Conservation (phyloP, 1,139 yeast genomes). For the Meyerozyma guilliermondii region DNA sequence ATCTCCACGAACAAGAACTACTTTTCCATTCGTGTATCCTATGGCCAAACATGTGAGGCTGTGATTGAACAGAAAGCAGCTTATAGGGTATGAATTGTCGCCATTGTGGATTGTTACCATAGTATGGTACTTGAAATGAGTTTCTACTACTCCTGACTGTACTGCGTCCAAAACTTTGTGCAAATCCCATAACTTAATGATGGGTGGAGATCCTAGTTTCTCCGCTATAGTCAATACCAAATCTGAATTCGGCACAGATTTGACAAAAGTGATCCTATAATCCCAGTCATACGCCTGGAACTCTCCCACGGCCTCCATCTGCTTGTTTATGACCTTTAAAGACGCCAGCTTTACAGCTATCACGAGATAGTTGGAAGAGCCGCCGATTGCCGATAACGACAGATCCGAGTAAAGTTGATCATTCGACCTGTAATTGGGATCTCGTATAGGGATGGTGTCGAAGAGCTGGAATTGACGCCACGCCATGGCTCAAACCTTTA, state of each 20-base stretch:
- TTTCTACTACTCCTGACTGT: slow-evolving; percentile 30
- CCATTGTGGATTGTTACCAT: slow-evolving; percentile 40
- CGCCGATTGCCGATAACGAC: slow-evolving; percentile 54
- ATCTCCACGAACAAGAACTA: slow-evolving; percentile 82
- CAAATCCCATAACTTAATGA: slow-evolving; percentile 71
- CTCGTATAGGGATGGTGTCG: slow-evolving; percentile 77
- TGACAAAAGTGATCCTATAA: slow-evolving; percentile 56
- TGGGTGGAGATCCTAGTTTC: slow-evolving; percentile 61
- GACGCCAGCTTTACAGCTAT: slow-evolving; percentile 52
- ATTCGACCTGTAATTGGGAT: slow-evolving; percentile 65
- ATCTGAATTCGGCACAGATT: slow-evolving; percentile 41
- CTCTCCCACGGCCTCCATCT: slow-evolving; percentile 40
- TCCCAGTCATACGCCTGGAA: slow-evolving; percentile 65
- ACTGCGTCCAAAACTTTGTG: slow-evolving; percentile 25
- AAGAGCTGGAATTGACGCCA: slow-evolving; percentile 92
- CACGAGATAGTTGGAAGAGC: slow-evolving; percentile 49
- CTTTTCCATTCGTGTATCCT: slow-evolving; percentile 87
- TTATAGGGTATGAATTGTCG: slow-evolving; percentile 66
- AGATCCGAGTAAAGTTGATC: slow-evolving; percentile 78
- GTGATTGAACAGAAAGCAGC: slow-evolving; percentile 53
- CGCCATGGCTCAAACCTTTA: slow-evolving; percentile 13
- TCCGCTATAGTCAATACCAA: slow-evolving; percentile 70
- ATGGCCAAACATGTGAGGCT: slow-evolving; percentile 67
- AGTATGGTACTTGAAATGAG: slow-evolving; percentile 24
- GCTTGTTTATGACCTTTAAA: slow-evolving; percentile 51